Evolutionary conservation across 108 stramenopile genomes (phyloP), one percentile per base, ranked within the genome.

Genomic region (Asterionellopsis glacialis): DNA sequence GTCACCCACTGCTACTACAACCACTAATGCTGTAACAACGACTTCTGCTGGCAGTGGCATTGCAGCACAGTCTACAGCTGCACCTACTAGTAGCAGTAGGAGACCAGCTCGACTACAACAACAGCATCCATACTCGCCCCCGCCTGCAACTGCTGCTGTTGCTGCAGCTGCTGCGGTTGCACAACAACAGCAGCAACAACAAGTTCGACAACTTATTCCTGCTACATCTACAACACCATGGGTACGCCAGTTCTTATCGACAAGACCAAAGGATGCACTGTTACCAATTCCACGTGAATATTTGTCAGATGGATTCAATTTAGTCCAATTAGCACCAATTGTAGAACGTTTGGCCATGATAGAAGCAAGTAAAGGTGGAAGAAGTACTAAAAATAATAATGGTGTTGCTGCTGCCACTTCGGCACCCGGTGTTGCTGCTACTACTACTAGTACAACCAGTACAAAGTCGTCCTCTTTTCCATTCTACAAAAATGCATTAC

Each of bases 221-320:
- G 18, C 38, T 21, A 55, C 72, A 1, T 22, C 52, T 6, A 75
- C 68, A 18, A 75, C 74, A 9, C 74, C 74, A 25, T 75, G 74
- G 74, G 59, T 64, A 10, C 51, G 63, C 0, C 40, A 33, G 1
- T 75, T 55, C 27, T 41, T 75, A 11, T 23, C 18, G 15, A 16
- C 44, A 9, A 33, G 61, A 11, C 55, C 74, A 16, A 54, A 55
- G 26, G 74, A 75, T 61, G 68, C 59, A 3, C 70, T 85, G 12
- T 39, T 85, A 40, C 70, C 74, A 15, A 63, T 85, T 0, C 83
- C 83, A 23, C 70, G 60, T 11, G 83, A 85, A 22, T 85, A 60
- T 58, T 65, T 77, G 7, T 33, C 56, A 6, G 83, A 85, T 55
- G 64, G 61, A 6, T 85, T 85, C 56, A 85, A 85, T 57, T 44